A percentile compares a stretch with the other conserved stretches of the same genome.
phyloP scores from a whole-genome alignment of 192 early-diverging fungal species.

The Linnemannia elongata region DNA sequence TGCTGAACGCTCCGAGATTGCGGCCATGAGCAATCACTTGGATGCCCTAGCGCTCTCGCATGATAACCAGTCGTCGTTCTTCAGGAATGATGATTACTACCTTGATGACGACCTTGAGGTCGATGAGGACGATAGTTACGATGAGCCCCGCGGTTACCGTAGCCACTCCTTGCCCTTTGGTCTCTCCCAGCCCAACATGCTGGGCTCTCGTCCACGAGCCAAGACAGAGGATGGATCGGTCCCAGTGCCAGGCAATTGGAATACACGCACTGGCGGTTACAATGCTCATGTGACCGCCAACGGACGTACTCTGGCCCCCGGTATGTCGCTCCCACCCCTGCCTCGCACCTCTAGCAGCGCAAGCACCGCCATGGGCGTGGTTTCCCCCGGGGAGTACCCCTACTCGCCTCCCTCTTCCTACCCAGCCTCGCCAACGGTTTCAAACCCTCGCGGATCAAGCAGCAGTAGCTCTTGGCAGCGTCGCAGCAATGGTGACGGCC shows the following conservation, averaged over 20 bases:
- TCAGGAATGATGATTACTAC: constrained; percentile 60
- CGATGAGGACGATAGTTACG: constrained; percentile 53
- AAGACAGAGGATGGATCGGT: constrained; percentile 53
- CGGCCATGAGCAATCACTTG: constrained; percentile 29
- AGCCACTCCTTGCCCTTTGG: constrained; percentile 58
- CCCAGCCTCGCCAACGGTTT: constrained; percentile 67
- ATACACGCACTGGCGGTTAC: constrained; percentile 17
- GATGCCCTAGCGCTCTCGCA: constrained; percentile 13
- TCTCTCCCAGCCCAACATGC: constrained; percentile 27
- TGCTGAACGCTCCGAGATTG: constrained; percentile 28
- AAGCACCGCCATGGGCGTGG: constrained; percentile 47
- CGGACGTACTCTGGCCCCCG: constrained; percentile 19
- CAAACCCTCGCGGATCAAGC: constrained; percentile 56
- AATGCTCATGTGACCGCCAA: constrained; percentile 12
- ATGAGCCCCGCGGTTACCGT: constrained; percentile 39
- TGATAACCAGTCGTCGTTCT: constrained; percentile 53
- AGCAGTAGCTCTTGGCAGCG: constrained; percentile 55
- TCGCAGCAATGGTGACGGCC: constrained; percentile 57
- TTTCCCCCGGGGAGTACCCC: constrained; percentile 56
- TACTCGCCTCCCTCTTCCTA: constrained; percentile 69
- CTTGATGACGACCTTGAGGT: constrained; percentile 59
- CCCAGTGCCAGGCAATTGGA: constrained; percentile 42
- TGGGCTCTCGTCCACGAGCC: constrained; percentile 36
- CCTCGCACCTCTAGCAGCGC: constrained; percentile 50
- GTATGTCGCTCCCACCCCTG: constrained; percentile 55